phyloP scores from a whole-genome alignment of 306 rosid genomes.

The Heteromeles arbutifolia region DNA sequence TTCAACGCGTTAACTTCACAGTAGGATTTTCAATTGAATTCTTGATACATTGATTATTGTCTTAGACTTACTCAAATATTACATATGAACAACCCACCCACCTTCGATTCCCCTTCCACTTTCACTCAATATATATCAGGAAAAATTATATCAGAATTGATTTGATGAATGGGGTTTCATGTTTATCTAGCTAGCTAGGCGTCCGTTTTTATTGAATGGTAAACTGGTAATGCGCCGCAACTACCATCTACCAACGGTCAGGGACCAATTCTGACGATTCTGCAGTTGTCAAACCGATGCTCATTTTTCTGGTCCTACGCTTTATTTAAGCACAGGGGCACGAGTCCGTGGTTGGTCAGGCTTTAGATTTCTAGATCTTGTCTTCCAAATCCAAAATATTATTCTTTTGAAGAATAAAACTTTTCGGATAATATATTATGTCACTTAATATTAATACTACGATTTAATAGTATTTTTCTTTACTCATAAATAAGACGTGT shows the following conservation, averaged over 20 bases:
- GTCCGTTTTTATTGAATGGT: not conserved
- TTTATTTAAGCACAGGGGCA: not conserved
- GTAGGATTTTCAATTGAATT: not conserved
- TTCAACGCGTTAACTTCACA: no score
- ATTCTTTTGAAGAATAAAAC: not conserved
- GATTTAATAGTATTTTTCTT: no score
- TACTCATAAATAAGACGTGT: accelerated
- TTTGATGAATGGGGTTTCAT: not conserved
- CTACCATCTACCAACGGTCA: no score
- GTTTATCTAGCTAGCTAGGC: not conserved
- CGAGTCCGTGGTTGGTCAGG: not conserved
- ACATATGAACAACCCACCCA: not conserved
- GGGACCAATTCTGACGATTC: not conserved
- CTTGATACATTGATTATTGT: not conserved
- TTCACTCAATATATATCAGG: not conserved
- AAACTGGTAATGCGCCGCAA: not conserved
- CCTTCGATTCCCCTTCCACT: not conserved
- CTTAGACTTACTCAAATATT: not conserved
- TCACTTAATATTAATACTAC: no score
- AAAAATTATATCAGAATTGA: conserved; percentile 9
- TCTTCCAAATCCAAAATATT: not conserved
- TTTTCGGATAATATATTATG: not conserved
- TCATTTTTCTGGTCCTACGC: not conserved
- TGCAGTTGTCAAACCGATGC: not conserved
- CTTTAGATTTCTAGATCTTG: not conserved